Conservation (phyloP, 225 moss, liverwort and hornwort genomes). For the Pseudisothecium myosuroides region DNA sequence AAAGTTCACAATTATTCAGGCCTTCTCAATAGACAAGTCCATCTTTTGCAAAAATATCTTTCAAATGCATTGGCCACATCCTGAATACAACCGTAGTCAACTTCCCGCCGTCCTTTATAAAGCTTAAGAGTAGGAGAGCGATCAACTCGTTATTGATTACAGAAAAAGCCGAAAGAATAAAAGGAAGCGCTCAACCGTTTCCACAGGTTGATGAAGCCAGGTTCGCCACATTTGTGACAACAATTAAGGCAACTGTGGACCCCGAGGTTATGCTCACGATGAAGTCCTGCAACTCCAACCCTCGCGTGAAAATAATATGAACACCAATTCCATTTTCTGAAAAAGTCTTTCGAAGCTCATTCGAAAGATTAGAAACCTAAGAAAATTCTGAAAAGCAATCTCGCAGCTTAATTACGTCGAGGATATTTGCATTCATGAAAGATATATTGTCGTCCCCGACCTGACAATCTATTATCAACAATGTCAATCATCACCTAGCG, state of each 20-base stretch:
- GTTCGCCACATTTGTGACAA: conserved; percentile 17
- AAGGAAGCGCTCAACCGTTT: conserved; percentile 3
- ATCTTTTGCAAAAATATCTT: conserved; percentile 20
- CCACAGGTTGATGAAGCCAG: conserved; percentile 15
- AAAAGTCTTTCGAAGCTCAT: neutral
- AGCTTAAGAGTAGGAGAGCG: neutral
- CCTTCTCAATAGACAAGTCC: conserved; percentile 26
- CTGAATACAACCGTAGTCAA: conserved; percentile 21
- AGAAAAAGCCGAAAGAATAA: neutral
- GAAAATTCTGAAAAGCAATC: neutral
- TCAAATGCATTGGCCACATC: conserved; percentile 26
- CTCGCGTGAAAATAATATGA: neutral
- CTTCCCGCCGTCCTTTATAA: neutral
- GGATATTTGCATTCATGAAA: neutral
- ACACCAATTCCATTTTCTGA: neutral
- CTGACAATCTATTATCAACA: neutral
- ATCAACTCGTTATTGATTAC: neutral
- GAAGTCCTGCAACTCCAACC: conserved; percentile 25
- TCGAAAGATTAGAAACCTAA: neutral
- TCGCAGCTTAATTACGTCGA: neutral
- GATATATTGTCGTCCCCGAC: neutral
- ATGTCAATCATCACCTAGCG: neutral
- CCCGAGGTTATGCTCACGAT: conserved; percentile 23
- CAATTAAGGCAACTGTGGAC: conserved; percentile 29
- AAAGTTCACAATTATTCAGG: conserved; percentile 12